A percentile compares a stretch with the other conserved stretches of the same genome.
phyloP scores from a whole-genome alignment of 139 green algal species.

The Eudorina sp. region DNA sequence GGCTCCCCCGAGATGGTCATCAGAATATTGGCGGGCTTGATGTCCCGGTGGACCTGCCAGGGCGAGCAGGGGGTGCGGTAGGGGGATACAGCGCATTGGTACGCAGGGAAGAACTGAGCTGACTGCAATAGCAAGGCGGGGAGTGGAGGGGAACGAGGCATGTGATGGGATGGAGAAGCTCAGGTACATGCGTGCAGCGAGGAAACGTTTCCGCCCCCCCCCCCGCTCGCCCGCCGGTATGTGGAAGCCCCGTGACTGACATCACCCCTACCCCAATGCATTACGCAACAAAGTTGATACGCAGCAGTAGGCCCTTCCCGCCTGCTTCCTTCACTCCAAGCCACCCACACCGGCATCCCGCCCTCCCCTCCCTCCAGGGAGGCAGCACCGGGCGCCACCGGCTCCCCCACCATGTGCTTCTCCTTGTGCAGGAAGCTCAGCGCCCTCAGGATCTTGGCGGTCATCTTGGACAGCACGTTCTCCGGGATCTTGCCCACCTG shows the following conservation, averaged over 20 bases:
- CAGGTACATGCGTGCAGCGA: no score
- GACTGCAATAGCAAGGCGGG: background rate
- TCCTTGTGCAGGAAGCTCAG: slow-evolving; percentile 87
- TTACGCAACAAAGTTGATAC: no score
- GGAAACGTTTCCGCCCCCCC: no score
- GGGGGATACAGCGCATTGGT: no score
- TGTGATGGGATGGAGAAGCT: no score
- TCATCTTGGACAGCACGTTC: slow-evolving; percentile 82
- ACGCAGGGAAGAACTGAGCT: no score
- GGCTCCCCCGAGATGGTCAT: slow-evolving; percentile 81
- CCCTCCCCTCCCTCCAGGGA: background rate
- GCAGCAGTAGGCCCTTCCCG: no score
- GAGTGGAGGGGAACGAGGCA: background rate
- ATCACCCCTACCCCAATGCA: no score
- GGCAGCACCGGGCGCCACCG: background rate
- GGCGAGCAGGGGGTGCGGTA: background rate
- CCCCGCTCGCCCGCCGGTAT: no score
- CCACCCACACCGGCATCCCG: background rate
- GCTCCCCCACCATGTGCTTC: slow-evolving; percentile 68
- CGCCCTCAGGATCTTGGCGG: slow-evolving; percentile 78
- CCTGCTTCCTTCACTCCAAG: background rate
- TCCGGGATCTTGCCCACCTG: slow-evolving; percentile 85
- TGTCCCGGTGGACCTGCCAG: slow-evolving; percentile 92
- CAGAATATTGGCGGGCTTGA: slow-evolving; percentile 95
- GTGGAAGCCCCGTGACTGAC: no score